These are phyloP conservation scores for Salix udensis DNA, from an alignment of 345 rosid species.

Conservation along the genomic window DNA sequence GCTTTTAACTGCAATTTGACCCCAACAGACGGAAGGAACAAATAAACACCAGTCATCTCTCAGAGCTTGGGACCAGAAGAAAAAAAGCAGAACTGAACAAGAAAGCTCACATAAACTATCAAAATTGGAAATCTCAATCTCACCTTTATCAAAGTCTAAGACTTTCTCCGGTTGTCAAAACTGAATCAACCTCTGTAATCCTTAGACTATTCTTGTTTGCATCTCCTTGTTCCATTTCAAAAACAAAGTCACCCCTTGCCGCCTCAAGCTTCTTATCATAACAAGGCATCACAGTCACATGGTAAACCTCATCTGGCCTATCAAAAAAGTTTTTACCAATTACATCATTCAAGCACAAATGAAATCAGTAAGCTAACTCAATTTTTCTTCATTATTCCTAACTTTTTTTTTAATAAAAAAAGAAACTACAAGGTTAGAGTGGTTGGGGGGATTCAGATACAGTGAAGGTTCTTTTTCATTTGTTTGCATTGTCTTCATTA, in stretches of 20 bases:
- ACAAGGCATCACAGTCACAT: slow-evolving; percentile 96
- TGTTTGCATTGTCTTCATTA: background rate
- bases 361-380: background rate
- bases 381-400: background rate
- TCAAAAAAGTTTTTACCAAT: slow-evolving; percentile 17
- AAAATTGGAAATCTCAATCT: slow-evolving; percentile 10
- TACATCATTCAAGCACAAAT: background rate
- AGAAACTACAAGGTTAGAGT: background rate
- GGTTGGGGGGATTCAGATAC: background rate
- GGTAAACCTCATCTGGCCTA: slow-evolving; percentile 82
- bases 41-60: background rate
- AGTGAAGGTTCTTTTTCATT: background rate
- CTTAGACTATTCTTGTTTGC: slow-evolving; percentile 13
- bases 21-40: background rate
- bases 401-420: background rate
- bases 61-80: background rate
- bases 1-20: slow-evolving; percentile 59
- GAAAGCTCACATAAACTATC: slow-evolving; percentile 2
- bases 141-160: slow-evolving; percentile 80
- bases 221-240: slow-evolving; percentile 42
- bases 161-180: slow-evolving; percentile 90
- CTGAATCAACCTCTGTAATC: slow-evolving; percentile 86
- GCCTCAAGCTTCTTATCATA: slow-evolving; percentile 99
- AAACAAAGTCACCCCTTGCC: slow-evolving; percentile 74
- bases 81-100: background rate